Base-by-base conservation (phyloP, 2,329 filamentous ascomycete species). In the Camptophora hylomeconis region DNA sequence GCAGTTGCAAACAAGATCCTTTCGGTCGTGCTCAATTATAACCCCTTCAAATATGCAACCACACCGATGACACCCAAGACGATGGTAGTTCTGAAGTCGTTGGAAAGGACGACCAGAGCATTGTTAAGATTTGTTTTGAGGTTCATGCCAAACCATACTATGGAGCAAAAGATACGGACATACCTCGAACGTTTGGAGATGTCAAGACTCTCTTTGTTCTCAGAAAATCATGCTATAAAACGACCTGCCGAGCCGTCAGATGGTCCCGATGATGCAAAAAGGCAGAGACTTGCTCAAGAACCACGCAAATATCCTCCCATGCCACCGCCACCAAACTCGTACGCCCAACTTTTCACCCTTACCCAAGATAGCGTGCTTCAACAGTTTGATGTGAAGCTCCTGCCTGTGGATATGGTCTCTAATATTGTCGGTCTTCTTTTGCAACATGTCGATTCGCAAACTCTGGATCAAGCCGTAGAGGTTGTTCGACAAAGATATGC, bases 81-180 rank as follows among this genome's bases (percentile, higher is more conserved):
- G 27, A 83, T 79, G 44, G 78, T 98, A 35, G 72, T 87, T 45
- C 69, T 92, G 37, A 83, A 77, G 54, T 95, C 87, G 4, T 89
- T 98, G 74, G 87, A 94, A 53, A 83, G 92, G 50, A 98, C 89
- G 14, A 80, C 80, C 3, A 72, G 84, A 45, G 74, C 84, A 42
- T 60, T 98, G 25, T 65, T 95, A 20, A 69, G 86, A 30, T 86
- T 94, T 54, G 62, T 93, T 30, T 64, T 79, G 42, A 87, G 87
- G 58, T 84, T 86, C 46, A 84, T 89, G 43, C 80, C 81, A 2
- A 79, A 80, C 31, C 80, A 84, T 42, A 75, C 81, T 1, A 63
- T 84, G 30, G 67, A 70, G 13, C 68, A 67, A 1, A 77, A 81
- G 37, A 89, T 98, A 51, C 81, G 93, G 44, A 80, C 89, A 48